Evolutionary conservation across 2,329 filamentous ascomycete genomes (phyloP).

Genomic region (Fusarium coffeatum): DNA sequence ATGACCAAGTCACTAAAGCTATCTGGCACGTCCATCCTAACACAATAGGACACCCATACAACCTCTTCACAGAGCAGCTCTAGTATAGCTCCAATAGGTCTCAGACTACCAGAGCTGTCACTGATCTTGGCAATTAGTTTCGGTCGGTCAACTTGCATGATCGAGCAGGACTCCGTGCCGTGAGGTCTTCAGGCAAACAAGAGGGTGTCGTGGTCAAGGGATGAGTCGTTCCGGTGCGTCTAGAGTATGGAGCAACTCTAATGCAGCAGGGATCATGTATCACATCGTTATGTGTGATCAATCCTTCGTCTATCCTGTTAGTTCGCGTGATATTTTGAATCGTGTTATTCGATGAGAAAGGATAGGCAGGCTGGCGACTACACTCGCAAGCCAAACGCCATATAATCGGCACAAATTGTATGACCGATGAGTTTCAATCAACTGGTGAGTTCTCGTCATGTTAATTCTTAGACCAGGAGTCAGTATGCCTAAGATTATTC

Average conservation of each 20-base stretch:
- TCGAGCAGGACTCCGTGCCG: background rate
- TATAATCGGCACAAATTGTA: background rate
- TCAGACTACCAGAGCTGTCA: background rate
- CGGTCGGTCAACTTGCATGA: background rate
- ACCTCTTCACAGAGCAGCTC: background rate
- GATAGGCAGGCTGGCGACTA: background rate
- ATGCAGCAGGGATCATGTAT: background rate
- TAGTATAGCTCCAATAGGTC: background rate
- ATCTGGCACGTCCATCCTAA: background rate
- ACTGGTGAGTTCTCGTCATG: too few relatives aligned
- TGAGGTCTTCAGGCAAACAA: background rate
- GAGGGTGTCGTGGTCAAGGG: constrained; percentile 4
- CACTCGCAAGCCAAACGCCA: constrained; percentile 3
- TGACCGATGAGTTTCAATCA: background rate
- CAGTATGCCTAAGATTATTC: background rate
- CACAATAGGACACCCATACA: background rate
- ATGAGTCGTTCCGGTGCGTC: background rate
- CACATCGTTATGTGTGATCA: background rate
- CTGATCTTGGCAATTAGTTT: too few relatives aligned
- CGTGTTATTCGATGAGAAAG: background rate
- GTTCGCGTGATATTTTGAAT: background rate
- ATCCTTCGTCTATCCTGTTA: background rate
- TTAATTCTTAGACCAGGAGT: background rate
- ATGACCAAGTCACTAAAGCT: background rate
- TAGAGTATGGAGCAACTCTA: background rate